Evolutionary conservation across 306 rosid genomes (phyloP), one percentile per base, ranked within the genome.

Genomic region (Cyclanthera cordifolia): DNA sequence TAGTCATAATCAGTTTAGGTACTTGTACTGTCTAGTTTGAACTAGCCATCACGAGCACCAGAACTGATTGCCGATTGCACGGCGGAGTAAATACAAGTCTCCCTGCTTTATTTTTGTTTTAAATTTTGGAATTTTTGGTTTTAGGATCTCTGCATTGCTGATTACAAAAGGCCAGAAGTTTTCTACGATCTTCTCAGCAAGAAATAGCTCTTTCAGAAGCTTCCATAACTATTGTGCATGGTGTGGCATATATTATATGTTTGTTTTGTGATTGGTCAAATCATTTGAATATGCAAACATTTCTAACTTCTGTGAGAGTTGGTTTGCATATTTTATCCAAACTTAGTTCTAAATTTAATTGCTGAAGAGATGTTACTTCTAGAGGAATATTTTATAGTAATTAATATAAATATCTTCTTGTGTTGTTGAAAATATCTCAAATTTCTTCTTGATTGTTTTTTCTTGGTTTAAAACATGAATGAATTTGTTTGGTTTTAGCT

Each of bases 141-240:
- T 71, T 81, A 92, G 97, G 85, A 72, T 25, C 81, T 85, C 12
- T 87, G 80, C 57, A 72, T 46, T 55, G 25, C 81, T 30, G 81
- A 79, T 25, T 80, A 76, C 84, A 82, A 65, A 81, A 87, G 79
- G 80, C 97, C 97, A n/a, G 70, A 77, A 71, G 60, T 84, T 70
- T 89, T 75, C 79, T 80, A 83, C 74, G 79, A 92, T 80, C 74
- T 85, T 20, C 83, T 92, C 7, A 68, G 68, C 39, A 34, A 74
- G 53, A 9, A 41, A 17, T 53, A 21, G 24, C 23, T 17, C n/a
- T 14, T 14, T 15, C n/a, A 28, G 4, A 14, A 67, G 3, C 4
- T 10, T 8, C 16, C 30, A 43, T 4, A 34, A 34, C 41, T 34
- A 34, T 34, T 34, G 30, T n/a, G 47, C 4, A 61, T 3, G 41